Conservation (phyloP, 306 rosid genomes). For the Argentina anserina region DNA sequence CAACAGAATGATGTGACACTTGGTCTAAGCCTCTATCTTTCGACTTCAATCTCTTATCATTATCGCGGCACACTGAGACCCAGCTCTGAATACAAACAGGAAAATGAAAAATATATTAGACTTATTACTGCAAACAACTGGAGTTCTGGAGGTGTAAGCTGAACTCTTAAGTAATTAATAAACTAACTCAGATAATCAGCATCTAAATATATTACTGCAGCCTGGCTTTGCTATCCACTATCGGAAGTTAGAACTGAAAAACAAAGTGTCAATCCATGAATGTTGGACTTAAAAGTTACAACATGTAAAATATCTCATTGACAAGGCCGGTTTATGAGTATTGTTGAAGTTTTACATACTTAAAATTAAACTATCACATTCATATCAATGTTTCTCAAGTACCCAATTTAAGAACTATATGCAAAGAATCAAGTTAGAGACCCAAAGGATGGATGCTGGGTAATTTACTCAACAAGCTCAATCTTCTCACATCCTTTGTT, state of each 20-base stretch:
- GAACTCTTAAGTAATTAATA: too few relatives aligned
- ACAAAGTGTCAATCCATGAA: not conserved
- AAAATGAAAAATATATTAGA: conserved; percentile 12
- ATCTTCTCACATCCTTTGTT: not conserved
- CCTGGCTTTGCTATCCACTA: not conserved
- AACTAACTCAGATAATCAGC: not conserved
- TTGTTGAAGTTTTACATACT: not conserved
- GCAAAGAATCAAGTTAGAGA: not conserved
- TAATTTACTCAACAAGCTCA: not conserved
- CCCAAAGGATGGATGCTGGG: not conserved
- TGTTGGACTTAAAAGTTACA: not conserved
- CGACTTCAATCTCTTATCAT: conserved; percentile 23
- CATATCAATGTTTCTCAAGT: not conserved
- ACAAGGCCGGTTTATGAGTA: too few relatives aligned
- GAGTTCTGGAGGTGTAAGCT: not conserved
- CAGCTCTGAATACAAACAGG: conserved; percentile 48
- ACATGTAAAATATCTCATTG: not conserved
- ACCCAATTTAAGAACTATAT: too few relatives aligned
- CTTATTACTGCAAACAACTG: not conserved
- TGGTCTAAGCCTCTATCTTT: conserved; percentile 33
- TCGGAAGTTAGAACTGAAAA: not conserved
- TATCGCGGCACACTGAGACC: conserved; percentile 78
- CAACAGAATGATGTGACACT: conserved; percentile 16
- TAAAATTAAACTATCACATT: not conserved
- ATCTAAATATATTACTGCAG: not conserved